Base-by-base conservation (phyloP, 257 asterid genomes). In the Echium plantagineum region DNA sequence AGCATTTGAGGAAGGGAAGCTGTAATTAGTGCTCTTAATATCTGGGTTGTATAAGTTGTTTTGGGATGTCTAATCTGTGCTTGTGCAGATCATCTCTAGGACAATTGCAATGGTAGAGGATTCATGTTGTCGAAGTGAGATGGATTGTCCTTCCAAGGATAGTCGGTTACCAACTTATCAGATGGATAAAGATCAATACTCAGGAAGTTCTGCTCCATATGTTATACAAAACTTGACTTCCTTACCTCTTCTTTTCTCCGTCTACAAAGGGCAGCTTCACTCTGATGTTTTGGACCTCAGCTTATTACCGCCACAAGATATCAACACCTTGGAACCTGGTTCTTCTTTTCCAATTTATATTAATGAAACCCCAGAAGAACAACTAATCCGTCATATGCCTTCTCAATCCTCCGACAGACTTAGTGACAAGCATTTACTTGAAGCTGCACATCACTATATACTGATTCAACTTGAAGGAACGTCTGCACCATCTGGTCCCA, bases 391-490 rank as follows among this genome's bases (percentile, higher is more conserved):
- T 54, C 73, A 76, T 74, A 77, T 87, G 68, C 86, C 83, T 54
- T 69, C 67, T 61, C 88, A 77, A 59, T 83, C 91, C 60, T 82
- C 87, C 64, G 95, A 87, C 65, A 80, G 75, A 63, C 82, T 75
- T 63, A 71, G 68, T 38, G 90, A 77, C 67, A 87, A 79, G 69
- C 94, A 83, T 68, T 75, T 74, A 38, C 71, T 71, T 68, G 90
- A 83, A 73, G 77, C 86, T 48, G 75, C 90, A 57, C 95, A 85
- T 74, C 80, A 82, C 59, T 85, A 82, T 74, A 87, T 88, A 60
- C 73, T 78, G 71, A 76, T 91, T 75, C 96, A 85, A 64, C 77
- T 91, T 64, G 96, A 91, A 80, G 98, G 94, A 66, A 78, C 94
- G 65, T 80, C 94, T 57, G 51, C 66, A 52, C 87, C 95, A 30